Base-by-base conservation (phyloP, 768 basidiomycete species). In the Mrakia frigida region DNA sequence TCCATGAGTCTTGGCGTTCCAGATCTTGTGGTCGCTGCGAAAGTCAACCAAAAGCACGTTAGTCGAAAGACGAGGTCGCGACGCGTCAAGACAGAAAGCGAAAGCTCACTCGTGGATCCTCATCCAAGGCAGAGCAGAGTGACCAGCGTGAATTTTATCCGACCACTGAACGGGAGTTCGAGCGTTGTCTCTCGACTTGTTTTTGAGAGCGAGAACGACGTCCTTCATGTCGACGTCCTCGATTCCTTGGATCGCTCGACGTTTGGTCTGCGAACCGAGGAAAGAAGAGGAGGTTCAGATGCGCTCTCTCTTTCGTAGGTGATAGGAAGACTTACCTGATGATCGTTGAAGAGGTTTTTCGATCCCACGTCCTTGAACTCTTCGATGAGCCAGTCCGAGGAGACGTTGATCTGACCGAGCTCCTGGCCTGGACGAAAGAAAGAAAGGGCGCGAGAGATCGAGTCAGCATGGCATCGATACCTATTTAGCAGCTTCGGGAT, bases 91-190 rank as follows among this genome's bases (percentile, higher is more conserved):
- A 11, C 9, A 46, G 43, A 25, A 28, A 56, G n/a, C 39, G 18
- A 56, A 6, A 56, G n/a, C 56, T 28, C 56, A 56, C 56, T 90
- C 89, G 79, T 90, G 89, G 10, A 90, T 87, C 39, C 89, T 85
- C 90, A 91, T 91, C 90, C 90, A 92, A 0, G 91, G 90, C 3
- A 82, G 86, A 2, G 87, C 88, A 21, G 89, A 89, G 82, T 91
- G 91, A 0, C 91, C 90, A 0, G 86, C 89, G 73, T 91, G 85
- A 6, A 82, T 37, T 6, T 84, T 82, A 11, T 83, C 75, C 77
- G 89, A 84, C 90, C 90, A 91, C 89, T 90, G 90, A 86, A 92
- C 87, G 0, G 91, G 90, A 6, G 87, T 86, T 1, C 91, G 85
- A 9, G 88, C 87, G 81, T 92, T 89, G 80, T 92, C 91, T 41